Base-by-base conservation (phyloP, 2,329 filamentous ascomycete genomes). In the Colletotrichum cuscutae region DNA sequence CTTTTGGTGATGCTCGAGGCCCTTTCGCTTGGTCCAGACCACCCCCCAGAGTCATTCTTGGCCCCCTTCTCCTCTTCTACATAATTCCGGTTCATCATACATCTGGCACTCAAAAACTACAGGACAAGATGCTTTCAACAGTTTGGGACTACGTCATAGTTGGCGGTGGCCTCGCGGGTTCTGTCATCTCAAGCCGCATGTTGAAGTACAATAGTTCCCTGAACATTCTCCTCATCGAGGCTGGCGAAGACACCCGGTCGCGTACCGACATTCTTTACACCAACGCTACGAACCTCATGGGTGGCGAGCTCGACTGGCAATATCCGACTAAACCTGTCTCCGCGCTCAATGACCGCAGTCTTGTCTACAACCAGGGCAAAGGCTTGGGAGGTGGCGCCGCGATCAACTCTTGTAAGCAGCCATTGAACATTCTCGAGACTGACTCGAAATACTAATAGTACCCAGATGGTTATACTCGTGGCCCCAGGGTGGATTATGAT, bases 381-480 rank as follows among this genome's bases (percentile, higher is more conserved):
- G 69, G 64, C 12, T 64, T 72, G 4, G 69, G 69, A 13, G 69
- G 69, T 11, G 64, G 69, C n/a, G 58, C 69, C 15, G 52, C 59
- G 4, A 72, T 72, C 64, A 72, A 72, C 9, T 13, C 63, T 11
- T 61, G 69, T 72, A 59, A 60, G 69, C 35, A 13, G 9, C 22
- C n/a, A 12, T 13, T 37, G 13, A 5, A 37, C 12, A 6, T 37
- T 37, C 35, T 13, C 35, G 35, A 37, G 12, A 37, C 3, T 15
- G 13, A 37, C 12, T 13, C 46, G 4, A 9, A 8, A 24, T 8
- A 9, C 11, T 15, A 5, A 19, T 15, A 19, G 12, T 13, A 5
- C 12, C 11, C 30, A 68, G 83, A 82, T 8, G 81, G 78, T 4
- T 86, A 85, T 79, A 83, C 83, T 24, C 84, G 86, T 28, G 86